Evolutionary conservation across 352 stramenopile genomes (phyloP), one percentile per base, ranked within the genome.

Genomic region (Globisporangium okanoganense): DNA sequence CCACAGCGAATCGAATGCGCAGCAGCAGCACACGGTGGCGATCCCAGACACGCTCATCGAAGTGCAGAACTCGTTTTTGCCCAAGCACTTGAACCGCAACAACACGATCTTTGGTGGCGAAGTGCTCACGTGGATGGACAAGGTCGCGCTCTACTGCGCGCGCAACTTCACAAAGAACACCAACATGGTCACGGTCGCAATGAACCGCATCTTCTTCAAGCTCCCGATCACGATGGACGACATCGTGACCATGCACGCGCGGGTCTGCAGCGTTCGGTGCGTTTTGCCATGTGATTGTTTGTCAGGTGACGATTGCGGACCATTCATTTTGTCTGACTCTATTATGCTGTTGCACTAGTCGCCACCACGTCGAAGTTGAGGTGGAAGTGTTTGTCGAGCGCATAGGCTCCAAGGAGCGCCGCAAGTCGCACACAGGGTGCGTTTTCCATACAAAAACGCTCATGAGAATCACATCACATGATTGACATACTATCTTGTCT

Each of bases 101-200:
- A 83, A 89, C 62, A 89, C 79, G 53, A 88, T 88, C 47, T 87
- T 87, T 61, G 79, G 79, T 4, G 79, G 76, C n/a, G 79, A 89
- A 64, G 70, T 87, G 54, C 58, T 61, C 63, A 57, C 56, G 43
- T 67, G 57, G 31, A 43, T 67, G 62, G 66, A 72, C 53, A 70
- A 72, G 43, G 66, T 63, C 3, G 66, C 66, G 24, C 45, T 63
- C 13, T 72, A 71, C 53, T 72, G 66, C 18, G 66, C 62, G 24
- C 58, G 55, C 33, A 70, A 72, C 31, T 72, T 72, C 33, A 71
- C 62, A 18, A 70, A 70, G 48, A 72, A 67, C 49, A 45, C 31
- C 25, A 58, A 67, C 54, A 72, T 72, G 50, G 66, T 65, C 12
- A 72, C 66, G 27, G 47, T 66, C 10, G 43, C 62, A 16, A 67